Base-by-base conservation (phyloP, 1,284 basidiomycete genomes). In the Tetrapyrgos nigripes region DNA sequence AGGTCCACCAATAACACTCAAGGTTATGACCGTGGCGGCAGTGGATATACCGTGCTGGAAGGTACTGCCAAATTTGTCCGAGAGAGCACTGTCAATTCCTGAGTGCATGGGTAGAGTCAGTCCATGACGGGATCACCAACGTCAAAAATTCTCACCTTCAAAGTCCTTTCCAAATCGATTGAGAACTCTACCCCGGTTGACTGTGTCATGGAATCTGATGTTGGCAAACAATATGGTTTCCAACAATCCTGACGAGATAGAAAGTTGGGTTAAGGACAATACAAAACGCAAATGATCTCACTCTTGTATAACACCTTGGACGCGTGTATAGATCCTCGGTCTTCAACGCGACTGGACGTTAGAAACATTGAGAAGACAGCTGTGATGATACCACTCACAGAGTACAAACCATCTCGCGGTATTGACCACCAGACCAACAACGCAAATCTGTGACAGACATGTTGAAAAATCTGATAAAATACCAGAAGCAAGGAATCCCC, bases 81-180 rank as follows among this genome's bases (percentile, higher is more conserved):
- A 88, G 59, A 95, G 83, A 57, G 75, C 87, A 61, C 93, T 94
- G 71, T 98, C 95, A 53, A 97, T 87, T 26, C 90, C 89, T 91
- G 53, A n/a, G 50, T n/a, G n/a, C 50, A 28, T 33, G 10, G 19
- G 44, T n/a, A 54, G 28, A 37, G 29, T 31, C 31, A 24, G 24
- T 35, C 50, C 6, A 10, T 14, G 3, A 11, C 17, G n/a, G n/a
- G n/a, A n/a, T n/a, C n/a, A 48, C 27, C 46, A 9, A 23, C 19
- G 13, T 53, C 66, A n/a, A n/a, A n/a, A n/a, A n/a, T n/a, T n/a
- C n/a, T n/a, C 60, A 87, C 89, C 92, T 78, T 97, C 95, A 59
- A 97, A 93, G 70, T 97, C 96, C 72, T 97, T 97, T 43, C 94
- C 93, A 66, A 97, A 97, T 37, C 95, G 83, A 70, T 97, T 96